Evolutionary conservation across 106 monocot species (phyloP), one percentile per base, ranked within the genome.

Genomic region (Phalaenopsis aphrodite): DNA sequence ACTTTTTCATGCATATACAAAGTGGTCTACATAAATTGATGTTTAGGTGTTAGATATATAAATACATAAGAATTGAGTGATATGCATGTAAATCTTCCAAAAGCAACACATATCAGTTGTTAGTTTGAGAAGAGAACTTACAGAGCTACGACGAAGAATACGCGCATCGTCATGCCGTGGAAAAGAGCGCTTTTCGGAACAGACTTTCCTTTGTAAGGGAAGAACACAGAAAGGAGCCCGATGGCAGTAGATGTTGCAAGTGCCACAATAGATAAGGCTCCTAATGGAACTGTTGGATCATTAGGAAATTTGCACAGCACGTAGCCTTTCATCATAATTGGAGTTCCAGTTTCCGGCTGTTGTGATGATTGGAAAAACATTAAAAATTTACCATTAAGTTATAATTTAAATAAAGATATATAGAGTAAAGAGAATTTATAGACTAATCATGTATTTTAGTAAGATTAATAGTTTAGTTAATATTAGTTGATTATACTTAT

Each of bases 291-390:
- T 2, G 87, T 79, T 39, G 85, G 91, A 80, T 96, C 96, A 7
- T 24, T 75, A 52, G 96, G 96, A 71, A 81, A 96, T 55, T 85
- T 88, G 90, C 96, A 96, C 56, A 91, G 84, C 23, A 91, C 74
- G 1, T 85, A 91, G 69, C 56, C 91, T 80, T 82, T 85, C 74
- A 81, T 87, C 86, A 73, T 75, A 68, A 95, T 84, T 57, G 93
- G 84, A 52, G 83, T 91, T 78, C 93, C 95, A 38, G 2, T 61
- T 45, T 86, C 43, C 48, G 95, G 93, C 95, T 93, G 80, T 48
- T 76, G 7, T 11, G 3, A 81, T 47, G 41, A 21, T 61, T 2
- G 18, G 8, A 78, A 58, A 41, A 78, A 30, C 30, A 80, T 41
- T 36, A 80, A 49, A 67, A 67, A 9, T 37, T 12, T 21, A 38